These are phyloP conservation scores for Eutypella sp. DNA, from an alignment of 2,329 filamentous ascomycete species.

Conservation along the genomic window DNA sequence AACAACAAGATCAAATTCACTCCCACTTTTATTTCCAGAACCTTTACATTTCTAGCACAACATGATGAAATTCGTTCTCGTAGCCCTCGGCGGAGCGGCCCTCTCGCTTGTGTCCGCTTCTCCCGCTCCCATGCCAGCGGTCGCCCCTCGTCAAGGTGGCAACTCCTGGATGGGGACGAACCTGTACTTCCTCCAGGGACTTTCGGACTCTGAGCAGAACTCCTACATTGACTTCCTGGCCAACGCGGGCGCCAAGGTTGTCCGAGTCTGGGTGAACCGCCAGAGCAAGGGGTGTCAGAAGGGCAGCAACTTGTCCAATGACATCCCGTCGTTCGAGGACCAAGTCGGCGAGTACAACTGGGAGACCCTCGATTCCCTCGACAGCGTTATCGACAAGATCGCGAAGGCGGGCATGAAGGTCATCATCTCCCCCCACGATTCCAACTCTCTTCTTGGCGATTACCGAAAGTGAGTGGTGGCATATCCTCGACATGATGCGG, in stretches of 20 bases:
- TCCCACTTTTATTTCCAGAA: background rate
- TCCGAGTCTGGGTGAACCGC: constrained; percentile 26
- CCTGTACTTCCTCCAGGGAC: constrained; percentile 25
- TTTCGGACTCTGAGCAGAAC: constrained; percentile 21
- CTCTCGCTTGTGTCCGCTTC: background rate
- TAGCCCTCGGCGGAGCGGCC: background rate
- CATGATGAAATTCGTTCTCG: background rate
- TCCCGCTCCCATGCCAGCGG: background rate
- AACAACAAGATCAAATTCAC: too few species aligned
- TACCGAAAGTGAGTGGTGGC: constrained; percentile 12
- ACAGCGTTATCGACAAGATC: constrained; percentile 23
- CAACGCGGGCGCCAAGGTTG: constrained; percentile 21
- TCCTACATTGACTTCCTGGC: constrained; percentile 22
- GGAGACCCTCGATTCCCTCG: constrained; percentile 23
- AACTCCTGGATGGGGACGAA: constrained; percentile 25
- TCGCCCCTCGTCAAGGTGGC: background rate
- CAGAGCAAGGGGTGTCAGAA: constrained; percentile 21
- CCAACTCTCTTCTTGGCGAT: constrained; percentile 17
- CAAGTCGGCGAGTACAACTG: constrained; percentile 21
- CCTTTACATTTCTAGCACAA: background rate
- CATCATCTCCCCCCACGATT: constrained; percentile 28
- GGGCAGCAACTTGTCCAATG: constrained; percentile 18
- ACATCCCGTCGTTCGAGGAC: constrained; percentile 17
- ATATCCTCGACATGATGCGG: too few species aligned
- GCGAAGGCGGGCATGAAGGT: constrained; percentile 24